These are phyloP conservation scores for Ogataea pignaliae DNA, from an alignment of 805 yeast species.

Conservation along the genomic window DNA sequence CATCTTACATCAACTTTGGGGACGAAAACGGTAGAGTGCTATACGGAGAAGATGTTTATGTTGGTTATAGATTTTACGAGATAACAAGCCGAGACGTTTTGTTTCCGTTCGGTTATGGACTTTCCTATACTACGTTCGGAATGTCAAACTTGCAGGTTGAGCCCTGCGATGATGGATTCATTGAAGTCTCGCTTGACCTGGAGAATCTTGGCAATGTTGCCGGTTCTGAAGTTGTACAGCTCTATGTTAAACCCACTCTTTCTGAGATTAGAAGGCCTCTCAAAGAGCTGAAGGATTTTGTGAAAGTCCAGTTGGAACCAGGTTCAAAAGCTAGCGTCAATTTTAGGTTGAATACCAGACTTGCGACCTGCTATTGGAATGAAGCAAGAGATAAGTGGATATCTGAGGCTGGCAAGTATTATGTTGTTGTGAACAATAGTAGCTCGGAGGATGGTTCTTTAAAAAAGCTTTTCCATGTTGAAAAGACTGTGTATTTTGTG, in stretches of 20 bases:
- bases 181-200: slow-evolving; percentile 33
- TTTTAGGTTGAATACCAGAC: too few species aligned
- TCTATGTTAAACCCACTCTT: slow-evolving; percentile 34
- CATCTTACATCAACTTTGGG: slow-evolving; percentile 34
- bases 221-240: slow-evolving; percentile 54
- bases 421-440: too few species aligned
- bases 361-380: too few species aligned
- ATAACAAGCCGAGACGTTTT: slow-evolving; percentile 31
- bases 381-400: too few species aligned
- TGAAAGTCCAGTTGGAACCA: slow-evolving; percentile 31
- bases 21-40: slow-evolving; percentile 33
- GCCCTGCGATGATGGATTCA: slow-evolving; percentile 8
- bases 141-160: slow-evolving; percentile 27
- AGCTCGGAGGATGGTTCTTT: too few species aligned
- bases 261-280: slow-evolving; percentile 44
- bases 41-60: slow-evolving; percentile 43
- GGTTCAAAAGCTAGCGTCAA: background rate
- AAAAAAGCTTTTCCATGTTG: too few species aligned
- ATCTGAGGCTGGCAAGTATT: too few species aligned
- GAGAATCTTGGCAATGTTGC: slow-evolving; percentile 40
- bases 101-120: slow-evolving; percentile 42
- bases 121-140: slow-evolving; percentile 37
- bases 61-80: slow-evolving; percentile 42
- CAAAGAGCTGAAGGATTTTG: slow-evolving; percentile 56
- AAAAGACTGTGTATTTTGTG: too few species aligned